Evolutionary conservation across 2,329 filamentous ascomycete genomes (phyloP).

Genomic region (Aphanocladium album): DNA sequence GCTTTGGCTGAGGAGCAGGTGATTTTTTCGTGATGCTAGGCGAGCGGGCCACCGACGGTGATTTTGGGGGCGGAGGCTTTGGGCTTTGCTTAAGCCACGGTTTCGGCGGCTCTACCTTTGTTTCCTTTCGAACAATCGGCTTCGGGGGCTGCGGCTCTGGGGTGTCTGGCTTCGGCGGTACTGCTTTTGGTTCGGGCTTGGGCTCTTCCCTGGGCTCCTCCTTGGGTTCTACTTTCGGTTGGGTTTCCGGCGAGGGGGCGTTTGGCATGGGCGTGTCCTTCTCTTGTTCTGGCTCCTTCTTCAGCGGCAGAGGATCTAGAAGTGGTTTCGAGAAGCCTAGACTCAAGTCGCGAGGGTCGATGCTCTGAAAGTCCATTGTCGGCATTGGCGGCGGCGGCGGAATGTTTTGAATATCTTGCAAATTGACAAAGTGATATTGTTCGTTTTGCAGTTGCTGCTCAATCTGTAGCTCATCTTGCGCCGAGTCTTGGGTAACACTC

Average conservation of each 20-base stretch:
- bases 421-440: slow-evolving; percentile 31
- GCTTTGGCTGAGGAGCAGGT: slow-evolving; percentile 36
- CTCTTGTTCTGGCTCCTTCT: slow-evolving; percentile 9
- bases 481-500: slow-evolving; percentile 8
- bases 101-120: slow-evolving; percentile 21
- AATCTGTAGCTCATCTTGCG: slow-evolving; percentile 10
- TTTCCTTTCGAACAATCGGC: slow-evolving; percentile 13
- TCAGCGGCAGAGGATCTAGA: not conserved
- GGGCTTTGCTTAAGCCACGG: slow-evolving; percentile 32
- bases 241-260: slow-evolving; percentile 11
- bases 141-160: slow-evolving; percentile 6
- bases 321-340: slow-evolving; percentile 4
- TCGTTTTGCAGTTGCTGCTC: slow-evolving; percentile 7
- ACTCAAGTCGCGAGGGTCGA: slow-evolving; percentile 11
- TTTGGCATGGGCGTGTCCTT: slow-evolving; percentile 15
- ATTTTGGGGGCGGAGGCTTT: slow-evolving; percentile 35
- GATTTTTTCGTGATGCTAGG: slow-evolving; percentile 38
- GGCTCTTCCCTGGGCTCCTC: slow-evolving; percentile 9
- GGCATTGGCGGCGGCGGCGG: slow-evolving; percentile 22
- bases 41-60: slow-evolving; percentile 35
- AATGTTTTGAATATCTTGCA: slow-evolving; percentile 32
- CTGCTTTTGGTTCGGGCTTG: not conserved
- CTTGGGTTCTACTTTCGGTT: slow-evolving; percentile 14
- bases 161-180: slow-evolving; percentile 7
- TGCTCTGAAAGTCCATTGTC: slow-evolving; percentile 21